Conservation (phyloP, 75 land plant genomes). For the Picea sitchensis region DNA sequence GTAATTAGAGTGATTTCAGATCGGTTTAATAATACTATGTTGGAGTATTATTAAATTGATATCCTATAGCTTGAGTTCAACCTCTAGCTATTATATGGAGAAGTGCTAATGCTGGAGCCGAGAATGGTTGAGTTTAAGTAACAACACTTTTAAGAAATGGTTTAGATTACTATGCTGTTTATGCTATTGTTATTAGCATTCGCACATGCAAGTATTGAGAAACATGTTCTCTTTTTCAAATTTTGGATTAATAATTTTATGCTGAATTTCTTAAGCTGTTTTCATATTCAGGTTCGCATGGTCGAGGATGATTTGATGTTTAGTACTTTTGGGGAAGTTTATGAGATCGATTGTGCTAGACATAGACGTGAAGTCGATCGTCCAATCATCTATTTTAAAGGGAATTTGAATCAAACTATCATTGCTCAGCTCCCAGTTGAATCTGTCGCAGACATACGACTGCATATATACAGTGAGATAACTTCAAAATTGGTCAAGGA, state of each 20-base stretch:
- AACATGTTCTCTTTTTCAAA: neutral
- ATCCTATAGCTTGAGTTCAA: too few species aligned
- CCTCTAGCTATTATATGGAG: neutral
- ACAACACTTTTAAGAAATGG: neutral
- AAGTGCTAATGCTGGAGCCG: too few species aligned
- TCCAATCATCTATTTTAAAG: slow-evolving; percentile 91
- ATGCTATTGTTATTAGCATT: too few species aligned
- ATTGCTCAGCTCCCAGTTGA: slow-evolving; percentile 77
- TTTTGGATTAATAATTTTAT: neutral
- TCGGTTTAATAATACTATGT: too few species aligned
- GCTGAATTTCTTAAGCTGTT: neutral
- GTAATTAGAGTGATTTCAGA: too few species aligned
- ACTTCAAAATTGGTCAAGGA: slow-evolving; percentile 70
- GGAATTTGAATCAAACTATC: slow-evolving; percentile 86
- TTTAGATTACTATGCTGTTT: neutral
- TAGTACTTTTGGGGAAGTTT: slow-evolving; percentile 98
- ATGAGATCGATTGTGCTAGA: slow-evolving; percentile 69
- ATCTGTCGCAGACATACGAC: slow-evolving; percentile 83
- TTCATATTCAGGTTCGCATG: slow-evolving; percentile 69
- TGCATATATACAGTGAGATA: slow-evolving; percentile 82
- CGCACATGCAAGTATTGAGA: neutral
- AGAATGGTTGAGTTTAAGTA: too few species aligned
- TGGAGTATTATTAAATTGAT: too few species aligned
- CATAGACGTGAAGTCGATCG: slow-evolving; percentile 84
- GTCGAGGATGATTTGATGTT: slow-evolving; percentile 98